Conservation (phyloP, 352 stramenopile genomes). For the Globisporangium megalacanthum region DNA sequence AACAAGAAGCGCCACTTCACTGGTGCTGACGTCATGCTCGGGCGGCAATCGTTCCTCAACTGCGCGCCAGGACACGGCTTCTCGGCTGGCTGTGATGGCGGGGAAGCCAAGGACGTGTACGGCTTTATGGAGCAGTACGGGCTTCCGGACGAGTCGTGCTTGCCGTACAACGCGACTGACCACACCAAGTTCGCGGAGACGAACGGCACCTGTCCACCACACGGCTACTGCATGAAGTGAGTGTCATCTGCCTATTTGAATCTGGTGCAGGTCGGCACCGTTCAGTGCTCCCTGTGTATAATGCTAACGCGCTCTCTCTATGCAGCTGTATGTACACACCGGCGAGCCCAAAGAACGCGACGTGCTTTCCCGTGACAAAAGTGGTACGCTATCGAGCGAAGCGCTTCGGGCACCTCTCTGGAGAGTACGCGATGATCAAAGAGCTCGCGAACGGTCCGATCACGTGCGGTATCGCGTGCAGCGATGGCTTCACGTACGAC, state of each 20-base stretch:
- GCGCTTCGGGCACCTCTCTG: slow-evolving; percentile 52
- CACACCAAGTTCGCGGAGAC: slow-evolving; percentile 39
- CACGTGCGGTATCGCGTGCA: slow-evolving; percentile 90
- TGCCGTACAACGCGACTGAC: slow-evolving; percentile 61
- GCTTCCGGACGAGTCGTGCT: slow-evolving; percentile 45
- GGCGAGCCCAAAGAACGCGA: slow-evolving; percentile 26
- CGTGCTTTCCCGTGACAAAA: slow-evolving; percentile 73
- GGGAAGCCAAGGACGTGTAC: slow-evolving; percentile 49
- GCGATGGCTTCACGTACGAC: slow-evolving; percentile 71
- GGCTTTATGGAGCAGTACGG: slow-evolving; percentile 61
- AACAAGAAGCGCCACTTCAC: slow-evolving; percentile 21
- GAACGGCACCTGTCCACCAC: slow-evolving; percentile 51
- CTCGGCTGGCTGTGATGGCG: slow-evolving; percentile 44
- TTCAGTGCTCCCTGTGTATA: not conserved
- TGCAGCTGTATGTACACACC: slow-evolving; percentile 77
- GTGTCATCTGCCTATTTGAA: not conserved
- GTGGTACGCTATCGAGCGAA: slow-evolving; percentile 81
- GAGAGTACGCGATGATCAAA: slow-evolving; percentile 81
- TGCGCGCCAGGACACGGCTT: slow-evolving; percentile 47
- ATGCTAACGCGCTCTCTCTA: slow-evolving; percentile 60
- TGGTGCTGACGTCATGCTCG: slow-evolving; percentile 52
- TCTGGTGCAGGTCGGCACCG: slow-evolving; percentile 18
- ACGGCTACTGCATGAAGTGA: slow-evolving; percentile 67
- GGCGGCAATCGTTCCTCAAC: slow-evolving; percentile 59
- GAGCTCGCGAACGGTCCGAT: slow-evolving; percentile 85